Base-by-base conservation (phyloP, 2,329 filamentous ascomycete species). In the Cladophialophora immunda region DNA sequence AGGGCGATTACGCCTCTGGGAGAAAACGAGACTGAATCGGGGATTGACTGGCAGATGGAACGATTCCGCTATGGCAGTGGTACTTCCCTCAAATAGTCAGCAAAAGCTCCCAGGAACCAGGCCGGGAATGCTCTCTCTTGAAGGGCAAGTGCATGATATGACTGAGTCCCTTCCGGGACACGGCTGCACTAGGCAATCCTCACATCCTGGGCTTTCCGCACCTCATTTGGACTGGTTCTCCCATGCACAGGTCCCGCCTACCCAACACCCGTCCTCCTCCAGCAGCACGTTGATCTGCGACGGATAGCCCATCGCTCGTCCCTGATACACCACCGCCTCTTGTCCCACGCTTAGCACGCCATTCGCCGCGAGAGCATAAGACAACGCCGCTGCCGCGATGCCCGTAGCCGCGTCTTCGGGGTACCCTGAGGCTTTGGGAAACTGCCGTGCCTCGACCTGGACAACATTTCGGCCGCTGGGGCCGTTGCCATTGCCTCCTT, bases 211-310 rank as follows among this genome's bases (percentile, higher is more conserved):
- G 19, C 7, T 25, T 25, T 50, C 2, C 2, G 8, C 19, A 3
- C 45, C 4, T 50, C 54, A 34, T 8, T 17, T n/a, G 19, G 22
- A 32, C 30, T 17, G 50, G 25, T 32, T 17, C 17, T n/a, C 64
- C 93, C 93, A 74, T 92, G 92, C 41, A 85, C 80, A 53, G 91
- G 82, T 2, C 90, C 90, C 2, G 91, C 92, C 80, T 93, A 91
- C 77, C 93, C 92, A 69, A 86, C 88, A 78, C 25, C 45, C 50
- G 30, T 62, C 50, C 30, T 62, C 29, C 29, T 62, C 47, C 15
- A 62, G 32, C 41, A 54, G 15, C 15, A 62, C 59, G 17, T 34
- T 54, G 47, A 62, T 62, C 19, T 25, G 45, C 19, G 59, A 62
- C 47, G 27, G 30, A 25, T 19, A 55, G 15, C 59, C 59, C 59